Evolutionary conservation across 1,139 yeast genomes (phyloP), one percentile per base, ranked within the genome.

Genomic region (Waltiozyma sp.): DNA sequence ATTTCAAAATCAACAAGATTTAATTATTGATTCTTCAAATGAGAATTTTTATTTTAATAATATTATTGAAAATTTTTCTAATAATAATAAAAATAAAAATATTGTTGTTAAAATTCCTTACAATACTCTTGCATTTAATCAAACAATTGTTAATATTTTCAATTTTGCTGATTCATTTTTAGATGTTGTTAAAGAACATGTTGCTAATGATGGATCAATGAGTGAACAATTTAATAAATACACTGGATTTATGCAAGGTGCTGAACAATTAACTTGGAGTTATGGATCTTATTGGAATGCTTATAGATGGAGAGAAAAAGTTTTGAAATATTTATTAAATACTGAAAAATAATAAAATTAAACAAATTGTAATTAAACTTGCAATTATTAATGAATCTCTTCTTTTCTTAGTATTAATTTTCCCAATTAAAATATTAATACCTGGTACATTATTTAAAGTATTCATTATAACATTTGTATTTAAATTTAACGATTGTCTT

Each of bases 351-450:
- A 89, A 63, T 14, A 86, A 61, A 41, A 89, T 56, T 26, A 88
- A 79, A 66, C 97, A 86, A 31, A 75, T 50, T 4, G 89, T 72
- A 40, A 88, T 81, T 41, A 91, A 72, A 5, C 72, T 54, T 4
- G 95, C 93, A 59, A 91, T 64, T n/a, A 91, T 84, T 38, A 91
- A 60, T 19, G 94, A 81, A 59, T 91, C 95, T 49, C 96, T 75
- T 64, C 81, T 84, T 62, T 91, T 80, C 55, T 97, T 72, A 2
- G 95, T 82, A 60, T 88, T 88, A 52, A 91, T 89, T 60, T 81
- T 83, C 16, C 81, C 69, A 37, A 91, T 76, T 46, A 93, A 62
- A 14, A 77, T 76, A 57, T 82, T 84, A 40, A 91, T 66, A 1
- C 96, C 97, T 0, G 98, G 98, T 38, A 91, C 73, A 40, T 73